phyloP scores from a whole-genome alignment of 129 eudicot genomes.

The Flaveria ramosissima region DNA sequence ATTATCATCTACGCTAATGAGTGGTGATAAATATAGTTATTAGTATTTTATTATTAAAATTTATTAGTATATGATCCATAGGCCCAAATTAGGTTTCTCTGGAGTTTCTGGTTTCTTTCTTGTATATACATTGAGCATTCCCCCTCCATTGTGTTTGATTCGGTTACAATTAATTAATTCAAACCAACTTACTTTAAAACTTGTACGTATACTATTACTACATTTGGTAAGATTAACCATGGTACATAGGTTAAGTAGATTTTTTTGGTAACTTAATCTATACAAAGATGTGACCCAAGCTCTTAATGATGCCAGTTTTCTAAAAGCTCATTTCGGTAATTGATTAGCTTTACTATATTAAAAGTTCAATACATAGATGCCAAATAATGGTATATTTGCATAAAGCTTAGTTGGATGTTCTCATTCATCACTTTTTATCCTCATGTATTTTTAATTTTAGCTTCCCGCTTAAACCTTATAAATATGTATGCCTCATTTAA shows the following conservation, averaged over 20 bases:
- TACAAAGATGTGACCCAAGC: constrained; percentile 5
- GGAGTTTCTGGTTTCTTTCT: too few relatives aligned
- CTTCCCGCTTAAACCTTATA: neutral
- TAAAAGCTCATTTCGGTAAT: neutral
- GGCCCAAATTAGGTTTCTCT: too few relatives aligned
- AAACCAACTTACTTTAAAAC: too few relatives aligned
- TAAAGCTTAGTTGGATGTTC: neutral
- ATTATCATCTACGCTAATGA: too few relatives aligned
- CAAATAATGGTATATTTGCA: neutral
- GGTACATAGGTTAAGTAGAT: neutral
- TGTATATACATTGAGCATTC: too few relatives aligned
- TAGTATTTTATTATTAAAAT: too few relatives aligned
- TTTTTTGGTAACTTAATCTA: neutral
- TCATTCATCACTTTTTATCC: neutral
- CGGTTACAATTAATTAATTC: too few relatives aligned
- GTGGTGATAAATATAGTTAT: too few relatives aligned
- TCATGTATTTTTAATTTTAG: neutral
- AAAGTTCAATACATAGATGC: neutral
- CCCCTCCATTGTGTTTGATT: too few relatives aligned
- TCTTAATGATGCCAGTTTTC: neutral
- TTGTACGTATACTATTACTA: too few relatives aligned
- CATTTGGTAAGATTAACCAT: too few relatives aligned
- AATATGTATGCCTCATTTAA: neutral
- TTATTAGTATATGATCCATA: too few relatives aligned
- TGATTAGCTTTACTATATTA: constrained; percentile 6